Base-by-base conservation (phyloP, 2,329 filamentous ascomycete species). In the Nemania sp. region DNA sequence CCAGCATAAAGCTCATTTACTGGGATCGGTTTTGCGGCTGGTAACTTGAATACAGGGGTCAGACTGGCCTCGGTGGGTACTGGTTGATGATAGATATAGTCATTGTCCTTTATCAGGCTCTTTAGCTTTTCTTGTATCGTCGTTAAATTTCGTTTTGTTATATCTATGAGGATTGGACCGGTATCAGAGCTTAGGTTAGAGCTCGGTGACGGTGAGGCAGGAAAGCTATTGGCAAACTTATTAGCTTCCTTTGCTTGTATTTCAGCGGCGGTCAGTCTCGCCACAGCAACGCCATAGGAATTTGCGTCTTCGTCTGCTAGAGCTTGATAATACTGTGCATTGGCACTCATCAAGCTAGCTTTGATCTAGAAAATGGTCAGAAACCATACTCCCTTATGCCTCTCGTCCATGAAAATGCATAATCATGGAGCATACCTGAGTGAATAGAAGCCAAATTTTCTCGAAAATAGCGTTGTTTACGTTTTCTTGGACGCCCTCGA, bases 1-100 rank as follows among this genome's bases (percentile, higher is more conserved):
- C 95, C 95, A 66, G 97, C 94, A 77, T 99, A 99, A 0, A 99
- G 85, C 78, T 99, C 97, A 77, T 93, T 97, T 32, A 99, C 95
- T 0, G 96, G 95, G 70, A 99, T 98, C 3, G 96, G 94, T 79
- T 99, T 99, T 7, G 96, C 94, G 1, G 96, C 97, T 4, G 95
- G 94, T 18, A 98, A 86, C 79, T 98, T 99, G 2, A 94, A 88
- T 56, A 99, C 94, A 0, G 91, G 87, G 1, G 93, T 83, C 13
- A 99, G 83, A 29, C 91, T 91, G 3, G 94, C 92, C 79, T 98
- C 94, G 10, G 91, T 90, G 0, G 96, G 95, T 1, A 99, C 91
- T 1, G 89, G 90, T 74, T 98, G 93, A 78, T 99, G 96, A 77
- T 99, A 99, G 78, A 99, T 97, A 80, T 96, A 98, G 78, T 99